A percentile compares a stretch with the other conserved stretches of the same genome.
Evolutionary conservation across 2,329 filamentous ascomycete genomes (phyloP).

Genomic region (Metarhizium rileyi): DNA sequence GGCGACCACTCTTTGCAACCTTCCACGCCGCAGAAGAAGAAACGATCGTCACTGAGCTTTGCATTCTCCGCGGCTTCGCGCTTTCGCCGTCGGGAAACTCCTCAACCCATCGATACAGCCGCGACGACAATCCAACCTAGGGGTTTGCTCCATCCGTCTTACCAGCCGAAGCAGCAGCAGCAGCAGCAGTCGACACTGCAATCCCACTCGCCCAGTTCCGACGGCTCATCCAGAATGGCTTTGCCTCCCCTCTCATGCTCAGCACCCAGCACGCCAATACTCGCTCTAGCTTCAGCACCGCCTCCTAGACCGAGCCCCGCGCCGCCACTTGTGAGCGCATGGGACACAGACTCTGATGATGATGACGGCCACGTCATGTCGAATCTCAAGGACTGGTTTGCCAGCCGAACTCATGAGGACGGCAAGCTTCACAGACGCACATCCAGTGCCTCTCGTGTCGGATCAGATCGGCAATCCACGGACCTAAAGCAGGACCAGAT

Average conservation of each 20-base stretch:
- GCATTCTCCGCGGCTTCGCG: constrained; percentile 17
- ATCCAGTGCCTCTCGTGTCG: constrained; percentile 5
- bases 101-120: constrained; percentile 8
- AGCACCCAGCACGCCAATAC: background rate
- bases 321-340: constrained; percentile 17
- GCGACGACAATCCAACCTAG: background rate
- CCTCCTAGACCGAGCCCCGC: constrained; percentile 7
- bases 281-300: background rate
- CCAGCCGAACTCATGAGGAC: constrained; percentile 3
- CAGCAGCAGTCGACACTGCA: background rate
- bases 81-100: constrained; percentile 17
- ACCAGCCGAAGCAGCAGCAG: background rate
- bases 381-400: constrained; percentile 10
- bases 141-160: background rate
- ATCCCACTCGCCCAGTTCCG: background rate
- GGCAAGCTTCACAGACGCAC: constrained; percentile 1
- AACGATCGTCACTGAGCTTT: constrained; percentile 13
- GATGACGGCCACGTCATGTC: constrained; percentile 12
- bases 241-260: background rate
- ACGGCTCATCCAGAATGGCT: background rate
- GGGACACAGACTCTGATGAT: constrained; percentile 23
- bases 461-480: constrained; percentile 10
- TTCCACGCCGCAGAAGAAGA: constrained; percentile 3
- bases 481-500: constrained; percentile 15
- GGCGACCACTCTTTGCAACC: background rate